phyloP scores from a whole-genome alignment of 352 stramenopile genomes.

The Pythium pyrilobum region DNA sequence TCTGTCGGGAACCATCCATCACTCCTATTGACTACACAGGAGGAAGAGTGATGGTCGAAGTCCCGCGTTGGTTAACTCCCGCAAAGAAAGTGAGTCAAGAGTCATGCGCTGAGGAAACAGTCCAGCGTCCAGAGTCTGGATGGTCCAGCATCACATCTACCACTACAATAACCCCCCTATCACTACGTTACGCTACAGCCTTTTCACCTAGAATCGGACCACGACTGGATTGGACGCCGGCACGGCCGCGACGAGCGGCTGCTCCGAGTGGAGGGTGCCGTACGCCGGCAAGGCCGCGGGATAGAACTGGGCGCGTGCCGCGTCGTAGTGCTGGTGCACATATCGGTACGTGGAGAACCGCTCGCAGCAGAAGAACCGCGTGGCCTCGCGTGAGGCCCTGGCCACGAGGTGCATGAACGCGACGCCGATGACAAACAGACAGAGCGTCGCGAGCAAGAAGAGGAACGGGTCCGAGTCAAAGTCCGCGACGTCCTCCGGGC shows the following conservation, averaged over 20 bases:
- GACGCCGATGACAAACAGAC: constrained; percentile 45
- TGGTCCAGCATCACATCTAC: no score
- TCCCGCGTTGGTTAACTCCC: not conserved
- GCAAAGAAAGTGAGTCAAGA: no score
- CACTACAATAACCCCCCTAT: no score
- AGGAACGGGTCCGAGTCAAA: constrained; percentile 29
- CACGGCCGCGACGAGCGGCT: not conserved
- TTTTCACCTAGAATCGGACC: no score
- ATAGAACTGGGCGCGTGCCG: not conserved
- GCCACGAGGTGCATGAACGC: constrained; percentile 51
- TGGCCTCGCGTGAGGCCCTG: constrained; percentile 35
- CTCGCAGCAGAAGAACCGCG: constrained; percentile 65
- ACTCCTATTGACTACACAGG: not conserved
- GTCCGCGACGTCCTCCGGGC: constrained; percentile 22
- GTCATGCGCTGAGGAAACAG: no score
- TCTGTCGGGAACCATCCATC: not conserved
- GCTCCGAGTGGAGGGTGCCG: not conserved
- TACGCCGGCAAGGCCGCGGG: not conserved
- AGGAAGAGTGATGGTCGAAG: no score
- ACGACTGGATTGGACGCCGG: not conserved
- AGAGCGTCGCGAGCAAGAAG: constrained; percentile 37
- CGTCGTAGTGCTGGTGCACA: constrained; percentile 30
- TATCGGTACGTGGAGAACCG: constrained; percentile 47
- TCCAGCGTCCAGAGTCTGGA: no score
- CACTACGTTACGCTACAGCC: no score